Conservation (phyloP, 257 asterid species). For the Cordia subcordata region DNA sequence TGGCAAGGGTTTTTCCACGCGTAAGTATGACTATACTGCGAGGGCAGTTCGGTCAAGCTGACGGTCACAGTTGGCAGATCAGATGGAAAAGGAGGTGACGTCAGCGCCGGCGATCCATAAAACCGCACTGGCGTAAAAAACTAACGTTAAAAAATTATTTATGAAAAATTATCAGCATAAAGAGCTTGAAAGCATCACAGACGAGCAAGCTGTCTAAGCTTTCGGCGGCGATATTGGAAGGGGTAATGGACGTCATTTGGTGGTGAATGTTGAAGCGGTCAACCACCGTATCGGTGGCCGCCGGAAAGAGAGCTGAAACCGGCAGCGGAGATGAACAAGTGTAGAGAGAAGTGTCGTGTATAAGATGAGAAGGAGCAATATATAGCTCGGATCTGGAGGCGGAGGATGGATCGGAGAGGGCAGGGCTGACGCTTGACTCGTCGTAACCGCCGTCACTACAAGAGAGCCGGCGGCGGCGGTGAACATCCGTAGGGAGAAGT, state of each 20-base stretch:
- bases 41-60: background rate
- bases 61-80: background rate
- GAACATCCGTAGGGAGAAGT: background rate
- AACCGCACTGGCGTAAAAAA: no score
- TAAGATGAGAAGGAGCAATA: background rate
- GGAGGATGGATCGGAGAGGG: constrained; percentile 25
- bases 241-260: background rate
- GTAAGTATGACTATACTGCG: background rate
- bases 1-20: background rate
- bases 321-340: background rate
- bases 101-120: no score
- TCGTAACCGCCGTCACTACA: constrained; percentile 33
- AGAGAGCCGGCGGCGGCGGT: constrained; percentile 21
- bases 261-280: background rate
- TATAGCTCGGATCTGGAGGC: constrained; percentile 43
- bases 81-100: no score
- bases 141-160: no score
- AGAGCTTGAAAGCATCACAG: no score
- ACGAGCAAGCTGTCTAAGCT: no score
- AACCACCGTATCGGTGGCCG: background rate
- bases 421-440: constrained; percentile 19
- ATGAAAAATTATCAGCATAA: no score
- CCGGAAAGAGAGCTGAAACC: background rate
- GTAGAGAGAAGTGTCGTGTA: background rate
- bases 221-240: background rate